Base-by-base conservation (phyloP, 176 grass and related monocot genomes). In the barley (Hordeum vulgare) region DNA sequence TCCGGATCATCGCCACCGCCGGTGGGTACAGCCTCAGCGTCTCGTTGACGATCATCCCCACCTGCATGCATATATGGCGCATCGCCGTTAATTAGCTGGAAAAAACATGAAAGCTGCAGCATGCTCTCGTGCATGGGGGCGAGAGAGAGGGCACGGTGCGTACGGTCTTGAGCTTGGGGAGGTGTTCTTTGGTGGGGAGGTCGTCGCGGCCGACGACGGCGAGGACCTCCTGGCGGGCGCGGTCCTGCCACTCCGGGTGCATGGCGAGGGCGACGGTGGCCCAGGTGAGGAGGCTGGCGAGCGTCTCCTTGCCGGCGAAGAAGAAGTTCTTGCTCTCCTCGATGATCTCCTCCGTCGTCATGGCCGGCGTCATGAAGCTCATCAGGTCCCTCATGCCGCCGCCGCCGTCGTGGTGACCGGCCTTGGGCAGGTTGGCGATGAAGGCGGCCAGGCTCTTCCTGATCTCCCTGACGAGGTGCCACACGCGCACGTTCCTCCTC, bases 311-410 rank as follows among this genome's bases (percentile, higher is more conserved):
- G 5, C 94, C 94, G 24, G 94, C 94, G 85, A 94, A 97, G 94
- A 97, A 97, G 80, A 97, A 86, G 23, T 88, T 97, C 89, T 97
- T 97, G 91, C 89, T 86, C 78, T 97, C 94, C 86, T 99, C 93
- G 25, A 96, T 83, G 65, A 96, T 96, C 58, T 97, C 89, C 1
- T 83, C 73, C 7, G 85, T 53, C n/a, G 71, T 31, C 35, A 91
- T 40, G 15, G 87, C 74, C n/a, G 88, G 49, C 78, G 76, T 66
- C 94, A 94, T 94, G 80, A 94, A 87, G 72, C 92, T 85, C 77
- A 97, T 82, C 49, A 97, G 80, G 31, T 97, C 81, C 83, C 81
- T 92, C 89, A 11, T 28, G 74, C 41, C 76, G 42, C 71, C 87
- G 14, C 42, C 78, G 24, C 12, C 41, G 26, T 31, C 73, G 57